phyloP scores from a whole-genome alignment of 2,329 filamentous ascomycete genomes.

The Scedosporium boydii region DNA sequence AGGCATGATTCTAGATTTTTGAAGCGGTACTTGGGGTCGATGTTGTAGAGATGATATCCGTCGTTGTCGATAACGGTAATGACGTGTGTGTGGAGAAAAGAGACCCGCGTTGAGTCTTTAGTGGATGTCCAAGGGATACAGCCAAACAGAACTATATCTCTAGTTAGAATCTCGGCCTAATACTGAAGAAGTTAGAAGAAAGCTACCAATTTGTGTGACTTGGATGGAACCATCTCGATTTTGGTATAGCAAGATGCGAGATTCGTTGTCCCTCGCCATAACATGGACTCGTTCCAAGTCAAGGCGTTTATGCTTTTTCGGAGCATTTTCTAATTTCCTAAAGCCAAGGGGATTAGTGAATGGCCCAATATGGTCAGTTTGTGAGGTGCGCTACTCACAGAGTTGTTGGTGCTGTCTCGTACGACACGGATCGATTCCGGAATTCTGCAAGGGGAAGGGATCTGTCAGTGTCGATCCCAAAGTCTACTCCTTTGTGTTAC shows the following conservation, averaged over 20 bases:
- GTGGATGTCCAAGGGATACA: conserved; percentile 8
- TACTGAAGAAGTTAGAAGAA: neutral
- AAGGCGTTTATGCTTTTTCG: neutral
- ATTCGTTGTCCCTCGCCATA: neutral
- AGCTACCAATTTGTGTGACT: conserved; percentile 7
- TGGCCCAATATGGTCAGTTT: neutral
- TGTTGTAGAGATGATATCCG: conserved; percentile 8
- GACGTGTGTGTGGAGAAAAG: conserved; percentile 8
- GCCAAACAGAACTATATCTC: conserved; percentile 6
- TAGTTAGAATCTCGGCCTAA: neutral
- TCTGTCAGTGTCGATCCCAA: neutral
- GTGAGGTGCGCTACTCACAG: neutral
- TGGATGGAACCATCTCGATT: conserved; percentile 1
- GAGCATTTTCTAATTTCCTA: neutral
- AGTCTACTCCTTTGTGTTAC: too few species aligned
- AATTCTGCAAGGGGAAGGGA: neutral
- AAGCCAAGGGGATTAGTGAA: neutral
- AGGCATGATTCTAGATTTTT: conserved; percentile 6
- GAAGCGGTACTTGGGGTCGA: conserved; percentile 8
- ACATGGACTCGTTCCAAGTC: neutral
- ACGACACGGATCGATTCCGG: neutral
- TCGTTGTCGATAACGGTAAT: conserved; percentile 6
- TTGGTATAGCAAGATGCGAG: conserved; percentile 6
- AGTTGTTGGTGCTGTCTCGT: neutral
- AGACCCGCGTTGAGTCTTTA: conserved; percentile 1